Evolutionary conservation across 805 yeast species (phyloP), one percentile per base, ranked within the genome.

Genomic region (Myxozyma nipponensis): DNA sequence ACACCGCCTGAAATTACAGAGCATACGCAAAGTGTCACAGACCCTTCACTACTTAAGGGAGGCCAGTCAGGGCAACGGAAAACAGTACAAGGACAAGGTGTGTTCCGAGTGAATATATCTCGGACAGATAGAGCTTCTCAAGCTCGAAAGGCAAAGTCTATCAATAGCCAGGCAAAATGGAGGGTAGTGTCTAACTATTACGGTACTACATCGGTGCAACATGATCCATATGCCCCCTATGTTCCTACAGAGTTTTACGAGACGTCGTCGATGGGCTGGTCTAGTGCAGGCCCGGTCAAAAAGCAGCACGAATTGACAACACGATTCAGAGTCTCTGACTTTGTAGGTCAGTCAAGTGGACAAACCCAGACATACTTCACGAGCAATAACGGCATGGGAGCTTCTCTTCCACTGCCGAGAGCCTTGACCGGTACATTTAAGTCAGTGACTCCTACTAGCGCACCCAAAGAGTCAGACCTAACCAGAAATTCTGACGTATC

Each of bases 201-300:
- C n/a, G n/a, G n/a, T n/a, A 28, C 7, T 13, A 28, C 13, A 28
- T 7, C 13, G 13, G 13, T 13, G 32, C 32, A 28, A 13, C 32
- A 28, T 9, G 32, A 28, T 9, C 13, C 32, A 28, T 9, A 9
- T 13, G 32, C 13, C 13, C 32, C 7, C 7, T 28, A 9, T 28
- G 32, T 28, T 7, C 32, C 32, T 28, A 28, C 32, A 28, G 32
- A 28, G 32, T 28, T 28, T 13, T 28, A 28, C 32, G 32, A 28
- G 32, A 28, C 32, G 13, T 28, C 32, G 7, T 28, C 32, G 13
- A 28, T 28, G 32, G 54, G 46, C 13, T 52, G 56, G 56, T 52
- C 56, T 2, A 52, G 56, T 36, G 44, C 37, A 15, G 56, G 52
- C 13, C 48, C 46, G 13, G 41, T 49, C 19, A 46, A 40, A 28